A percentile compares a stretch with the other conserved stretches of the same genome.
Conservation (phyloP, 768 basidiomycete species). For the Tricholoma furcatifolium region DNA sequence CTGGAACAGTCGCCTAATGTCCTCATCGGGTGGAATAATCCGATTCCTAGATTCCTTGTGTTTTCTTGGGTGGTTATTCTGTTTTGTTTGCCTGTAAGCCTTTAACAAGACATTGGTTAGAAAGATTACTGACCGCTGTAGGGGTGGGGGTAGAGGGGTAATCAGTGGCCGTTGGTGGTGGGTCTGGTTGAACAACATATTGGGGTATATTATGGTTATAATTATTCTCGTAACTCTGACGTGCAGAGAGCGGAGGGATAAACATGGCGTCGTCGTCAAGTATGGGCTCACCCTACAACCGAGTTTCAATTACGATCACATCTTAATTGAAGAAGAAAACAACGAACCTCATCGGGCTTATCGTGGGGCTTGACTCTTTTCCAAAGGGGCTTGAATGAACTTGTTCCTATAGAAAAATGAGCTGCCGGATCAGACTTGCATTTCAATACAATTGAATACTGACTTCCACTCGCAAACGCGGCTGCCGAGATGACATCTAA, state of each 20-base stretch:
- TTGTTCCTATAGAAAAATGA: slow-evolving; percentile 21
- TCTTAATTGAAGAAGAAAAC: slow-evolving; percentile 13
- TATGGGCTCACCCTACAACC: slow-evolving; percentile 67
- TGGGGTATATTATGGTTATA: slow-evolving; percentile 25
- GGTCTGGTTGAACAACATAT: slow-evolving; percentile 37
- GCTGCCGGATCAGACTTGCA: not conserved
- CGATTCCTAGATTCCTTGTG: slow-evolving; percentile 37
- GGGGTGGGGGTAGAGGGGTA: slow-evolving; percentile 27
- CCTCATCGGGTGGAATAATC: slow-evolving; percentile 68
- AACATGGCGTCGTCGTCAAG: slow-evolving; percentile 81
- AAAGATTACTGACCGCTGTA: slow-evolving; percentile 19
- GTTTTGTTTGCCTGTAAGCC: not conserved
- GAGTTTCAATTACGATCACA: not conserved
- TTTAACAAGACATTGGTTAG: slow-evolving; percentile 8
- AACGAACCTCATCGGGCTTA: slow-evolving; percentile 72
- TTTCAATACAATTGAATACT: slow-evolving; percentile 16
- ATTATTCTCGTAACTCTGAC: slow-evolving; percentile 33
- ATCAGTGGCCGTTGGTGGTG: slow-evolving; percentile 25
- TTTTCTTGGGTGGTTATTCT: slow-evolving; percentile 29
- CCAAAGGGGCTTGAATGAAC: slow-evolving; percentile 73
- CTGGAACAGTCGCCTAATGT: slow-evolving; percentile 77
- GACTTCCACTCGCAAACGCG: slow-evolving; percentile 63
- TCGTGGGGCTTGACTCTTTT: slow-evolving; percentile 73
- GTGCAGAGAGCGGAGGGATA: slow-evolving; percentile 52
- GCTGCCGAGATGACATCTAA: slow-evolving; percentile 83